Conservation (phyloP, 805 yeast species). For the Barnettozyma pratensis region DNA sequence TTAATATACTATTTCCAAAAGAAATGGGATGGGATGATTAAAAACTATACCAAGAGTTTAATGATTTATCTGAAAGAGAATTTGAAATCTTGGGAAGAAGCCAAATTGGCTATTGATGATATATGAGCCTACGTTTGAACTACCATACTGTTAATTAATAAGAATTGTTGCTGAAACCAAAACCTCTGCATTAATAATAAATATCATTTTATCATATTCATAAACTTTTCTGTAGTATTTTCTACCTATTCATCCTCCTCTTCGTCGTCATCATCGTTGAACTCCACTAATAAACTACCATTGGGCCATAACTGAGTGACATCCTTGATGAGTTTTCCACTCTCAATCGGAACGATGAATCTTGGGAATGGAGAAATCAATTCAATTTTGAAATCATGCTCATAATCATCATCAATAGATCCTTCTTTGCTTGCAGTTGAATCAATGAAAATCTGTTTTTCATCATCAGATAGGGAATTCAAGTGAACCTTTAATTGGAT, state of each 20-base stretch:
- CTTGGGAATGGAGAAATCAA: conserved; percentile 63
- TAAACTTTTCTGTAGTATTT: no score
- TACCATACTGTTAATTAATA: no score
- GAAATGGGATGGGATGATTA: conserved; percentile 27
- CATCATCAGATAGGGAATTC: conserved; percentile 8
- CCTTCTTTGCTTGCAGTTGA: background rate
- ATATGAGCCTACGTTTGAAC: conserved; percentile 4
- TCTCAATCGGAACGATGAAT: conserved; percentile 34
- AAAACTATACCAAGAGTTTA: conserved; percentile 28
- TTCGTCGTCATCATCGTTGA: conserved; percentile 25
- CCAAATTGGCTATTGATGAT: conserved; percentile 23
- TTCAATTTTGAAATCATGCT: conserved; percentile 46
- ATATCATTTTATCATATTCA: no score
- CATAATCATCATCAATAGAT: conserved; percentile 23
- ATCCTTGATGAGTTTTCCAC: conserved; percentile 31
- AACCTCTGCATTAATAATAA: no score
- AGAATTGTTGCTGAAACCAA: no score
- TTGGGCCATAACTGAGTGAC: conserved; percentile 59
- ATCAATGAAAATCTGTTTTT: conserved; percentile 2
- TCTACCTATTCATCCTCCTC: conserved; percentile 8
- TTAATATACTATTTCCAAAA: conserved; percentile 24
- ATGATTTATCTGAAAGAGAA: conserved; percentile 34
- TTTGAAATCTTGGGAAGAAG: conserved; percentile 34
- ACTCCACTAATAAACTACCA: conserved; percentile 58
- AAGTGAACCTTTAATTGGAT: conserved; percentile 38